A percentile compares a stretch with the other conserved stretches of the same genome.
phyloP scores from a whole-genome alignment of 1,139 yeast genomes.

The Candida neerlandica region DNA sequence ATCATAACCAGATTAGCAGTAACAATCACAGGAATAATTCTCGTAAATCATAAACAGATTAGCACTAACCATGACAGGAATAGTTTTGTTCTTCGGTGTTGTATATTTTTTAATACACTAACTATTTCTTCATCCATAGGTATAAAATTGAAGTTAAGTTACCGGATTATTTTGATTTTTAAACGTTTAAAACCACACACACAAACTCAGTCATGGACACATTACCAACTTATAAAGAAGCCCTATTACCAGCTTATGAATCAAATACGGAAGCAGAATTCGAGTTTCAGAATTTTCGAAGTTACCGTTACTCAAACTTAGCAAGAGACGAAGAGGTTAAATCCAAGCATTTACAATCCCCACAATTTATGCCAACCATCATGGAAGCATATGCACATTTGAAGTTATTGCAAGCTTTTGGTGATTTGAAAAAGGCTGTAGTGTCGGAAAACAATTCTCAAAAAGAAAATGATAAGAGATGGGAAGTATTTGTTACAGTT shows the following conservation, averaged over 20 bases:
- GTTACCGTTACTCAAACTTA: constrained; percentile 21
- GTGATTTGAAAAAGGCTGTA: neutral
- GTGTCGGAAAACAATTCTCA: constrained; percentile 10
- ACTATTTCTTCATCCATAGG: too few relatives aligned
- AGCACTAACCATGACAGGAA: too few relatives aligned
- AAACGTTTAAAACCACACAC: too few relatives aligned
- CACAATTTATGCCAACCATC: constrained; percentile 3
- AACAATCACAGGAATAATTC: too few relatives aligned
- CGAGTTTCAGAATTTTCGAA: neutral
- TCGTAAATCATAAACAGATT: too few relatives aligned
- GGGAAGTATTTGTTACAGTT: constrained; percentile 33
- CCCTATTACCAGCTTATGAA: neutral
- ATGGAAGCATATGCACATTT: constrained; percentile 27
- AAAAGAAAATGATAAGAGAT: constrained; percentile 21
- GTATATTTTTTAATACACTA: too few relatives aligned
- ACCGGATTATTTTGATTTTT: too few relatives aligned
- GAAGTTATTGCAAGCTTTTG: constrained; percentile 33
- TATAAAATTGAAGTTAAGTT: too few relatives aligned
- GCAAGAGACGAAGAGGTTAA: neutral
- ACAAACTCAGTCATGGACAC: neutral
- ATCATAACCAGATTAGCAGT: too few relatives aligned
- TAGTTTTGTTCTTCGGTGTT: too few relatives aligned
- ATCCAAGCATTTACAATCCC: neutral
- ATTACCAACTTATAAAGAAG: neutral
- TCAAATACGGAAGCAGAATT: neutral